phyloP scores from a whole-genome alignment of 2,329 filamentous ascomycete species.

The Arthrobotrys megalospora region DNA sequence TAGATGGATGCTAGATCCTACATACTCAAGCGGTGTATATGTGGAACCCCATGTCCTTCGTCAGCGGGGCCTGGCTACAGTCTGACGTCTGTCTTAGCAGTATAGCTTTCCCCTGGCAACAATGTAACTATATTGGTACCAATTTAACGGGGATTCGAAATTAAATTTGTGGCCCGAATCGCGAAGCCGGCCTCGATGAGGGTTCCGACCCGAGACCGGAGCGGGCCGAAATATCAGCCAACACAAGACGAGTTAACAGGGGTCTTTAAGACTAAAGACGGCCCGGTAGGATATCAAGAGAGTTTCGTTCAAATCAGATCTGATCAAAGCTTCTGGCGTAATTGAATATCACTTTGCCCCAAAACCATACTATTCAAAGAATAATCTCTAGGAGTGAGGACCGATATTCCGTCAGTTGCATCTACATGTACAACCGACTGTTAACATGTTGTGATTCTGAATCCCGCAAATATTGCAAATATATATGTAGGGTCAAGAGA shows the following conservation, averaged over 20 bases:
- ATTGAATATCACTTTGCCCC: neutral
- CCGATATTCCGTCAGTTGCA: conserved; percentile 34
- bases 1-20: too few species aligned
- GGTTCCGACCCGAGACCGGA: neutral
- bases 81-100: too few species aligned
- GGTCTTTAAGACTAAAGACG: too few species aligned
- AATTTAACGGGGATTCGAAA: too few species aligned
- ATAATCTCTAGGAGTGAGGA: conserved; percentile 12
- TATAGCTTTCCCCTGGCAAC: too few species aligned
- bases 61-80: too few species aligned
- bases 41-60: too few species aligned
- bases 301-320: neutral
- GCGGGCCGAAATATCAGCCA: conserved; percentile 7
- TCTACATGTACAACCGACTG: neutral
- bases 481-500: too few species aligned
- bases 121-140: too few species aligned
- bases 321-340: neutral
- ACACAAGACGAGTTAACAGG: neutral
- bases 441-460: neutral
- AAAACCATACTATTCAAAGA: neutral
- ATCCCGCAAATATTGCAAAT: too few species aligned
- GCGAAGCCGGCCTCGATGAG: neutral
- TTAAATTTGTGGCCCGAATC: neutral
- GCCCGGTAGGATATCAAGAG: neutral
- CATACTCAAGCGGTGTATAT: too few species aligned